Base-by-base conservation (phyloP, 495 filamentous ascomycete species). In the Penicillium chermesinum region DNA sequence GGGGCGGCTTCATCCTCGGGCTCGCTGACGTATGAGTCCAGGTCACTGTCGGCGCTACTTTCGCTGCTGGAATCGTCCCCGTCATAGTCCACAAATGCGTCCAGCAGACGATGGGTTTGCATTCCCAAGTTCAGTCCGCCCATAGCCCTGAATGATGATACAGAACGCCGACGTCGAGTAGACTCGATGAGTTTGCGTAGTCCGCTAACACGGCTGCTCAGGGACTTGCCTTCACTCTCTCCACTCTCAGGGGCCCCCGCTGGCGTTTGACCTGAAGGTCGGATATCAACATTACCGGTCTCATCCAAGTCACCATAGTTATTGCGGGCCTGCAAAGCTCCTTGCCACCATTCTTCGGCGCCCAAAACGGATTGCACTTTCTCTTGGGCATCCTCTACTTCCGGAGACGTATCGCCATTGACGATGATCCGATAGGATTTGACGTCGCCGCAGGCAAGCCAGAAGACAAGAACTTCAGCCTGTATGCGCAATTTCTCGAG, bases 261-360 rank as follows among this genome's bases (percentile, higher is more conserved):
- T 1, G 69, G 44, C 27, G 64, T 32, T 20, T 58, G 52, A 9
- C 63, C 62, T 1, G 69, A 41, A 1, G 61, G 55, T 4, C 53
- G 50, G 14, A 58, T 47, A 17, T 61, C 44, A 12, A 57, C 48
- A 44, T 36, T 44, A 13, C 25, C 30, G 22, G 49, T 43, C 5
- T 56, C 58, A 48, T 52, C 13, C 56, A 45, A 3, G 51, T 52
- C 50, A 16, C 63, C 50, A 18, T 53, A 45, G 30, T 53, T 64
- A 22, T 74, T 75, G 38, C 87, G 75, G 30, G 81, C 67, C 47
- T 62, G 73, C 50, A 81, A 76, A n/a, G 91, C 66, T 33, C 88
- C 85, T 48, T 84, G 76, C 89, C 89, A 94, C 89, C 89, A 94
- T 32, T 82, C 82, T 55, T 93, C 82, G 13, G 82, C 76, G 46